Evolutionary conservation across 352 stramenopile species (phyloP).

Genomic region (Phytophthora fragariaefolia): DNA sequence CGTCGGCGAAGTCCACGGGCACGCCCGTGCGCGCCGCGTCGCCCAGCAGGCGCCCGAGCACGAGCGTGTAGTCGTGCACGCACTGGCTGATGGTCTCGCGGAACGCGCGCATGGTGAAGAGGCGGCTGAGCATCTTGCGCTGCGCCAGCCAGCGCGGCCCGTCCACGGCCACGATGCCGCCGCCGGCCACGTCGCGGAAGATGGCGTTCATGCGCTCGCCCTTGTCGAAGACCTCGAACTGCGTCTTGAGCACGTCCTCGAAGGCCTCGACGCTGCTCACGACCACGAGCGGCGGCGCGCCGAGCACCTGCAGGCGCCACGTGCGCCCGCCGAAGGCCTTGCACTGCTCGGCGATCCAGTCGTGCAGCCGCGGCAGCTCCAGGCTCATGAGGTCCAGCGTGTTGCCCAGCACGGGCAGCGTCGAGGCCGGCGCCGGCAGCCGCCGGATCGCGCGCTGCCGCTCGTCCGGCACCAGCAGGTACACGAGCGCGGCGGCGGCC

Average conservation of each 20-base stretch:
- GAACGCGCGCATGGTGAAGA: slow-evolving; percentile 69
- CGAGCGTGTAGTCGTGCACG: slow-evolving; percentile 47
- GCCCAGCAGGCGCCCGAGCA: slow-evolving; percentile 35
- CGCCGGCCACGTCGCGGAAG: slow-evolving; percentile 55
- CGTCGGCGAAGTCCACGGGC: slow-evolving; percentile 38
- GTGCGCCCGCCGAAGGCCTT: slow-evolving; percentile 40
- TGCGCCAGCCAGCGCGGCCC: slow-evolving; percentile 56
- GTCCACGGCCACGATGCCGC: slow-evolving; percentile 65
- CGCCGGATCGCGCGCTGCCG: slow-evolving; percentile 30
- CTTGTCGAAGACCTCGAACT: slow-evolving; percentile 81
- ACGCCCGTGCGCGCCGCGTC: slow-evolving; percentile 16
- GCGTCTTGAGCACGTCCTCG: slow-evolving; percentile 54
- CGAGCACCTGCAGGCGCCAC: slow-evolving; percentile 47
- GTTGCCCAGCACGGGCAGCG: slow-evolving; percentile 52
- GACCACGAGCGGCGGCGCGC: slow-evolving; percentile 46
- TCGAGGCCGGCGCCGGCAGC: slow-evolving; percentile 41
- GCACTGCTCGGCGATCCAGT: slow-evolving; percentile 58
- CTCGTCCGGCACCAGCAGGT: slow-evolving; percentile 33
- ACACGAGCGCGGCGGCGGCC: slow-evolving; percentile 32
- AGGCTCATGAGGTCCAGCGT: slow-evolving; percentile 49
- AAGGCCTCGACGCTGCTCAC: slow-evolving; percentile 45
- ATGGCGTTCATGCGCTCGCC: slow-evolving; percentile 48
- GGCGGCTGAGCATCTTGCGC: slow-evolving; percentile 79
- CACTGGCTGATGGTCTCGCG: slow-evolving; percentile 43
- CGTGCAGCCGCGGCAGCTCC: slow-evolving; percentile 49